Evolutionary conservation across 306 rosid genomes (phyloP).

Genomic region (Crotalaria pallida): DNA sequence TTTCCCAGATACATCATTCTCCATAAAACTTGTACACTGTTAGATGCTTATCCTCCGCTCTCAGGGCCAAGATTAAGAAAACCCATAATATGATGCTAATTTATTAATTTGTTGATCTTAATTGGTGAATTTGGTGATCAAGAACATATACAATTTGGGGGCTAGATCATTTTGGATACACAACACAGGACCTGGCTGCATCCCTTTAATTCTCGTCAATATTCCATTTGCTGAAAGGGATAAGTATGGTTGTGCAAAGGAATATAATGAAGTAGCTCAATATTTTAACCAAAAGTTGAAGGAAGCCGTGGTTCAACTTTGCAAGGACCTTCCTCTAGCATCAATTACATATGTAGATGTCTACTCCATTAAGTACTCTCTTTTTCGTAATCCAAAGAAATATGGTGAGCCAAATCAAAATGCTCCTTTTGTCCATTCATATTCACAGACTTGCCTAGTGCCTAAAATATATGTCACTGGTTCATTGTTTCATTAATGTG

Average conservation of each 20-base stretch:
- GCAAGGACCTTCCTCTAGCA: conserved; percentile 35
- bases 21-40: too few relatives aligned
- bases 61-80: too few relatives aligned
- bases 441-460: too few relatives aligned
- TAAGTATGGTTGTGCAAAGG: conserved; percentile 35
- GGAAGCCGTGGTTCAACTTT: conserved; percentile 28
- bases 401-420: conserved; percentile 21
- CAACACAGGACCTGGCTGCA: conserved; percentile 26
- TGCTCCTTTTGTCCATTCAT: neutral
- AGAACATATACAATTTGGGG: conserved; percentile 12
- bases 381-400: conserved; percentile 21
- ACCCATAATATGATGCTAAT: too few relatives aligned
- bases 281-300: conserved; percentile 42
- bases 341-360: conserved; percentile 47
- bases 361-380: conserved; percentile 22
- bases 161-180: conserved; percentile 22
- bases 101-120: neutral
- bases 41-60: too few relatives aligned
- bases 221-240: conserved; percentile 15
- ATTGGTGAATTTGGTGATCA: neutral
- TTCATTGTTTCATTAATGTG: neutral
- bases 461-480: neutral
- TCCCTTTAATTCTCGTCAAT: neutral
- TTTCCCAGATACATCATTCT: too few relatives aligned
- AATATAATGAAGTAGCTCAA: conserved; percentile 45